Base-by-base conservation (phyloP, 202 grass and related monocot species). In the Zizania palustris region DNA sequence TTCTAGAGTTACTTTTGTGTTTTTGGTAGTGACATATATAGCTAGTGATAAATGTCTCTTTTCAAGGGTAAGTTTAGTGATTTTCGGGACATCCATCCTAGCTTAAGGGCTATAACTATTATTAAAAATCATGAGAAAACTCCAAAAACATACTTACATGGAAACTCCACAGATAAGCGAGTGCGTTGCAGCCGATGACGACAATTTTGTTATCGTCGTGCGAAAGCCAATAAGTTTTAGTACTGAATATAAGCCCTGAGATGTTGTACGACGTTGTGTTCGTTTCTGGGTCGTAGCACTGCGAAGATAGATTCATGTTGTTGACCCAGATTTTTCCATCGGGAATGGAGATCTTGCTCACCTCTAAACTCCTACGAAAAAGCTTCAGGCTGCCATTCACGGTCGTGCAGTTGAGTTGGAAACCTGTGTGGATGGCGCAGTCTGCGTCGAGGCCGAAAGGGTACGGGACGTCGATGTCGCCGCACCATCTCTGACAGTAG, bases 141-240 rank as follows among this genome's bases (percentile, higher is more conserved):
- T 2, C 28, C 28, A 28, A 28, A 20, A 15, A 7, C 15, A n/a
- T 15, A 1, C 6, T 8, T 14, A 7, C 48, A 33, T 0, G 0
- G n/a, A n/a, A 3, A 55, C 51, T 15, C 3, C 1, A 0, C 0
- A 79, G 69, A 21, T 67, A 85, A 8, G 67, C 74, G 19, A 80
- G 36, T 1, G 80, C 75, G 15, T 71, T 14, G 51, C 75, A 88
- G 13, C 86, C 86, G 11, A 88, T 51, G 28, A 59, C 61, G 3
- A 65, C 33, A 16, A 84, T 84, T 42, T 38, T 84, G 80, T 88
- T 88, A 3, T 67, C 20, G 43, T 5, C 5, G 0, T 14, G 0
- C 4, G 82, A 71, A 6, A 71, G 36, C 34, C 33, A 6, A 8
- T 37, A 71, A 0, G n/a, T n/a, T n/a, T n/a, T n/a, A n/a, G n/a